Conservation (phyloP, 1,284 basidiomycete genomes). For the Trametes versicolor region DNA sequence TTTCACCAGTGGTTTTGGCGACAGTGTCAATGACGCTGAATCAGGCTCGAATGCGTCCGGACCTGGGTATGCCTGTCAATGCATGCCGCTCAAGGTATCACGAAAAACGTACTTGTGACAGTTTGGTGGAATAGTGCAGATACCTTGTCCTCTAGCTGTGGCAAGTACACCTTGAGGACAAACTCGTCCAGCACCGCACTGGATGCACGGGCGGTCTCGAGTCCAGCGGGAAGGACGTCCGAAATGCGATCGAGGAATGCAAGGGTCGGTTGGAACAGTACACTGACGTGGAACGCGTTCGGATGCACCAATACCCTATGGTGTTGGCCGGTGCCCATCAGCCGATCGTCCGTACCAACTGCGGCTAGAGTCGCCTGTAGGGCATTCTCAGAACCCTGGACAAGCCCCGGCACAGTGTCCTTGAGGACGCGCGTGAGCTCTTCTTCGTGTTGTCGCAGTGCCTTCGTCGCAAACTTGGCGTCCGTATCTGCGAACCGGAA, state of each 20-base stretch:
- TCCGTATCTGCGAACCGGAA: conserved; percentile 95
- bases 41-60: conserved; percentile 89
- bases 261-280: conserved; percentile 94
- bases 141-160: conserved; percentile 96
- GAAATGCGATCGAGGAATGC: conserved; percentile 83
- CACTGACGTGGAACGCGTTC: conserved; percentile 94
- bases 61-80: conserved; percentile 51
- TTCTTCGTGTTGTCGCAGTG: conserved; percentile 84
- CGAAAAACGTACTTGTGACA: conserved; percentile 66
- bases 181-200: conserved; percentile 92
- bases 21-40: conserved; percentile 67
- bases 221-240: conserved; percentile 77
- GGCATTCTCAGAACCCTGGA: conserved; percentile 73
- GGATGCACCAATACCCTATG: conserved; percentile 91
- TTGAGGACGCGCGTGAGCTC: conserved; percentile 87
- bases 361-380: conserved; percentile 69
- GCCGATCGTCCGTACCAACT: conserved; percentile 75
- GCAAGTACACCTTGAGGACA: conserved; percentile 92
- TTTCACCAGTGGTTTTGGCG: conserved; percentile 81
- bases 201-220: conserved; percentile 77
- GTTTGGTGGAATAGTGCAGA: conserved; percentile 88
- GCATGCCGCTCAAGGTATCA: not conserved
- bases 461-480: conserved; percentile 71
- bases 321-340: conserved; percentile 76
- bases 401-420: conserved; percentile 94